A percentile compares a stretch with the other conserved stretches of the same genome.
phyloP scores from a whole-genome alignment of 495 filamentous ascomycete species.

The Talaromyces thailandensis region DNA sequence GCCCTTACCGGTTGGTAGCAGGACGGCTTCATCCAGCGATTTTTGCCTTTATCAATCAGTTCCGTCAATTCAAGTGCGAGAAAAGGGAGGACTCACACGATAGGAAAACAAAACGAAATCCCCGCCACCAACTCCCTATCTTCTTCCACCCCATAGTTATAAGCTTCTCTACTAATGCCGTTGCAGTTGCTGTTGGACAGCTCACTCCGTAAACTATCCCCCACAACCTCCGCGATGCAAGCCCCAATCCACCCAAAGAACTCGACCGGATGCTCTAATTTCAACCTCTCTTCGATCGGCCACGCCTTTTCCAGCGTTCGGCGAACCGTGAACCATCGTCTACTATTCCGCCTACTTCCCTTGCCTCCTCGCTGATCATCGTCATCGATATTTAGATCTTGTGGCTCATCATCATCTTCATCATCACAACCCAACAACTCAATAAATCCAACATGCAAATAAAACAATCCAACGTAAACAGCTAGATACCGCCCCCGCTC shows the following conservation, averaged over 20 bases:
- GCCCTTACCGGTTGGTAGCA: conserved; percentile 75
- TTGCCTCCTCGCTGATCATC: neutral
- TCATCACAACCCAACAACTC: conserved; percentile 43
- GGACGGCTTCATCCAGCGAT: conserved; percentile 56
- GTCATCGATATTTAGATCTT: neutral
- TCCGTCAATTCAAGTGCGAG: neutral
- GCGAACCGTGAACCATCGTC: conserved; percentile 29
- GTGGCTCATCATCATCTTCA: neutral
- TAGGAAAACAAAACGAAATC: conserved; percentile 74
- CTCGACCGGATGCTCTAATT: conserved; percentile 55
- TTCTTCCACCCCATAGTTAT: conserved; percentile 4
- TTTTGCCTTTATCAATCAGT: conserved; percentile 43
- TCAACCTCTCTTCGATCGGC: conserved; percentile 65
- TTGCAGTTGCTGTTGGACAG: neutral
- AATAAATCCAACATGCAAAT: conserved; percentile 65
- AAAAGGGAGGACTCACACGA: conserved; percentile 43
- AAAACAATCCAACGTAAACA: conserved; percentile 67
- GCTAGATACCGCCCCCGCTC: conserved; percentile 58
- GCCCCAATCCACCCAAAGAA: conserved; percentile 69
- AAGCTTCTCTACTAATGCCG: conserved; percentile 10
- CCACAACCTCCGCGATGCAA: conserved; percentile 60
- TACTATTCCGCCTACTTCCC: neutral
- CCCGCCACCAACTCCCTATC: conserved; percentile 50
- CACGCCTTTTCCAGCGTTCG: conserved; percentile 58
- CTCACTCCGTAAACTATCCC: conserved; percentile 25